Conservation (phyloP, 192 early-diverging fungal species). For the Phycomyces nitens region DNA sequence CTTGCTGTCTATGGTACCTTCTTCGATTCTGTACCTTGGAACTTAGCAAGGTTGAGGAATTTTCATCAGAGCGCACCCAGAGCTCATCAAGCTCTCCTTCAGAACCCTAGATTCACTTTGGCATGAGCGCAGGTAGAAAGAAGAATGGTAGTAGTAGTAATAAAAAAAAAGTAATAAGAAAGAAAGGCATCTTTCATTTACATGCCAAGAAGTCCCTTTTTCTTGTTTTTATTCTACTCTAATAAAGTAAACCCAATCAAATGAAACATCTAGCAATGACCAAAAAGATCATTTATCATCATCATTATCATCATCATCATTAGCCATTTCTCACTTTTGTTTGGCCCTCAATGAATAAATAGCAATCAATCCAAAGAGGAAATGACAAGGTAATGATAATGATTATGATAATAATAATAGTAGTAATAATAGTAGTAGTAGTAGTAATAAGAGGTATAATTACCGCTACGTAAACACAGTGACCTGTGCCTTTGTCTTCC, state of each 20-base stretch:
- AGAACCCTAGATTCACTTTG: conserved; percentile 9
- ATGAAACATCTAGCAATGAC: too few relatives aligned
- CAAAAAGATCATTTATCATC: too few relatives aligned
- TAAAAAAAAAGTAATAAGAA: conserved; percentile 16
- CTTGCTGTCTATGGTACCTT: conserved; percentile 83
- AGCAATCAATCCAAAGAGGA: too few relatives aligned
- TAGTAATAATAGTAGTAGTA: conserved; percentile 8
- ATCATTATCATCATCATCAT: too few relatives aligned
- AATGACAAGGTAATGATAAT: conserved; percentile 4
- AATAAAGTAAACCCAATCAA: conserved; percentile 4
- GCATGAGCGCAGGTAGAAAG: conserved; percentile 3
- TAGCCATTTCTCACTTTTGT: too few relatives aligned
- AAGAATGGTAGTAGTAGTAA: too few relatives aligned
- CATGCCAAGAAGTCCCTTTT: not conserved
- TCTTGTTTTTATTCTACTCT: not conserved
- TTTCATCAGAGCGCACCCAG: conserved; percentile 62
- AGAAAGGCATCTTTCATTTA: not conserved
- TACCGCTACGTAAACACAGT: conserved; percentile 66
- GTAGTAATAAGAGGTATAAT: conserved; percentile 29
- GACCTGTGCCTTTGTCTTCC: conserved; percentile 85
- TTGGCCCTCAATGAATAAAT: too few relatives aligned
- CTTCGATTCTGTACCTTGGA: conserved; percentile 69
- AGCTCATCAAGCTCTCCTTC: conserved; percentile 41
- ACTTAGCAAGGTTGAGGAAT: conserved; percentile 57
- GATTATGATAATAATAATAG: too few relatives aligned